Percentiles rank a stretch among this genome's conserved stretches.
These are phyloP conservation scores for Ogataea ganodermae DNA, from an alignment of 805 yeast genomes.

Conservation along the genomic window DNA sequence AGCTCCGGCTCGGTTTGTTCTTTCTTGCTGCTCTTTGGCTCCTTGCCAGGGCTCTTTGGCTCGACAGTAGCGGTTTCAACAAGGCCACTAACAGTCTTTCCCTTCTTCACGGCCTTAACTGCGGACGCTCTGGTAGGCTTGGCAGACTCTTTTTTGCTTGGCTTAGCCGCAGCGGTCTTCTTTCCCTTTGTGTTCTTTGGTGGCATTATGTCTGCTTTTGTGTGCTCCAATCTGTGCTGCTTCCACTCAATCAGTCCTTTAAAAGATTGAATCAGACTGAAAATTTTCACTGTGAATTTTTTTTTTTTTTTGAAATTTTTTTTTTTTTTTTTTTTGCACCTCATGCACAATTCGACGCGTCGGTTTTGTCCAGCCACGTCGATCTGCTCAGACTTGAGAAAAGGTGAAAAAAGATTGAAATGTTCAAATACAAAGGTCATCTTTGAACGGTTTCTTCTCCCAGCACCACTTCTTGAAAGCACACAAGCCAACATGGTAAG, in stretches of 20 bases:
- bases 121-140: slow-evolving; percentile 15
- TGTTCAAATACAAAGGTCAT: neutral
- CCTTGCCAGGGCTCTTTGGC: neutral
- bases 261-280: neutral
- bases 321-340: neutral
- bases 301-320: neutral
- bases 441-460: neutral
- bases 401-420: neutral
- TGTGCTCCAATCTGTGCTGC: neutral
- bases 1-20: slow-evolving; percentile 43
- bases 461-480: neutral
- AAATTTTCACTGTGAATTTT: slow-evolving; percentile 4
- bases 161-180: slow-evolving; percentile 10
- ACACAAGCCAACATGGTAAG: neutral
- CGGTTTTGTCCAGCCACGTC: slow-evolving; percentile 1
- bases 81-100: slow-evolving; percentile 18
- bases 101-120: slow-evolving; percentile 20
- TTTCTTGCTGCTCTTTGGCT: slow-evolving; percentile 36
- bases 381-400: neutral
- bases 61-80: slow-evolving; percentile 10
- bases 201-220: slow-evolving; percentile 17
- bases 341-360: neutral
- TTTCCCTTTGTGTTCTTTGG: slow-evolving; percentile 23
- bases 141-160: slow-evolving; percentile 2
- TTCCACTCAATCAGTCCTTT: neutral